These are phyloP conservation scores for Spizellomyces sp. DNA, from an alignment of 192 early-diverging fungal genomes.

Conservation along the genomic window DNA sequence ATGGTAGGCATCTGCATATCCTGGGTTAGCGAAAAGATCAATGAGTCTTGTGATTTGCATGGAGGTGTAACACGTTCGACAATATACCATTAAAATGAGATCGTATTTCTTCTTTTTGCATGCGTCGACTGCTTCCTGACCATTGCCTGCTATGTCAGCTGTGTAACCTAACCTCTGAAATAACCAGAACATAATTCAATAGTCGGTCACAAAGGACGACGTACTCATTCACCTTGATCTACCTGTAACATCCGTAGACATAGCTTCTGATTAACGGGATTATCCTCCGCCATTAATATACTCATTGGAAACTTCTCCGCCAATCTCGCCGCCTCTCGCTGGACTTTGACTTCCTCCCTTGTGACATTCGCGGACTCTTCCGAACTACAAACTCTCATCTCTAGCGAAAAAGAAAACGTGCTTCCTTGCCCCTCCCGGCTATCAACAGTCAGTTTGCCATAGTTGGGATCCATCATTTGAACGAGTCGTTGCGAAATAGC, in stretches of 20 bases:
- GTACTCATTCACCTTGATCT: too few species aligned
- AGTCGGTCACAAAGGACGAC: too few species aligned
- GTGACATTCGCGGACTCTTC: background rate
- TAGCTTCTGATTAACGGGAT: constrained; percentile 31
- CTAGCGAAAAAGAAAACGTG: background rate
- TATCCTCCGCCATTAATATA: constrained; percentile 33
- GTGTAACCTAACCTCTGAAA: background rate
- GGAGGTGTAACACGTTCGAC: too few species aligned
- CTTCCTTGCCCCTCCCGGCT: constrained; percentile 28
- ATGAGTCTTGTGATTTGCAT: background rate
- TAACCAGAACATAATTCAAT: too few species aligned
- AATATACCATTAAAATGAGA: constrained; percentile 22
- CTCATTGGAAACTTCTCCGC: constrained; percentile 20
- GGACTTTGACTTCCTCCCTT: background rate
- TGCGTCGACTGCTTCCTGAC: constrained; percentile 21
- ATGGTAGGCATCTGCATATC: constrained; percentile 31
- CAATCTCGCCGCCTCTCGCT: constrained; percentile 8
- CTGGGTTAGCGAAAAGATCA: background rate
- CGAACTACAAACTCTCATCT: background rate
- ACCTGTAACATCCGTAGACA: constrained; percentile 19
- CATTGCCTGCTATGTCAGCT: constrained; percentile 8
- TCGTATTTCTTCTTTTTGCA: background rate
- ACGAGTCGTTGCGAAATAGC: constrained; percentile 65
- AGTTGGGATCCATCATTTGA: constrained; percentile 70
- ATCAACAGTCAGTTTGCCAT: constrained; percentile 60